Base-by-base conservation (phyloP, 164 flowering plant species). In the Annona cherimola region DNA sequence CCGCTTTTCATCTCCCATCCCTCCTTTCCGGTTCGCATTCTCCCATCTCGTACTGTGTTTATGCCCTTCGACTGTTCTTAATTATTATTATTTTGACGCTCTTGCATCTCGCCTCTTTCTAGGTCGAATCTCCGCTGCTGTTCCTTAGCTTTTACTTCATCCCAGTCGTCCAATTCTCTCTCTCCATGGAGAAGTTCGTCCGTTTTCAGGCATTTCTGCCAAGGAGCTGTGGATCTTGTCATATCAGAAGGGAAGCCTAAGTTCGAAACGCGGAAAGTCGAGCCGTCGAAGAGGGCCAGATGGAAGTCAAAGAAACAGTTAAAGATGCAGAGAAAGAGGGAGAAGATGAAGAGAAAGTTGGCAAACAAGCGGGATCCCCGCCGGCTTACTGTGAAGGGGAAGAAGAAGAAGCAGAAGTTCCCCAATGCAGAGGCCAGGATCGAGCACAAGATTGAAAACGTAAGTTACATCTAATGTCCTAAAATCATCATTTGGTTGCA, bases 321-420 rank as follows among this genome's bases (percentile, higher is more conserved):
- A 65, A 92, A 92, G 84, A 4, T 82, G 87, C 82, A 86, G 83
- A 85, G 84, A 78, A 86, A 69, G 85, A 88, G 83, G 69, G 94
- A 87, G 82, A 94, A 91, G 79, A 45, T 83, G 78, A 83, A 81
- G 81, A 87, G 94, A 67, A 93, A 87, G 74, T 73, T 78, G 3
- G 96, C 96, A 3, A 95, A 90, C 78, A 91, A 81, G 83, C 81
- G 74, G 70, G 96, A 91, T 79, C 99, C 99, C 2, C 78, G 97
- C 14, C 54, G 83, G 50, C 89, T 94, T 20, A 73, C 80, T 19
- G 81, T 87, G 63, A 89, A 83, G 70, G 89, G 94, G 76, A 88
- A 82, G 83, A 90, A 82, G 78, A 81, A 75, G 84, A 88, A 81
- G 76, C 84, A 83, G 71, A 87, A 77, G 73, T 95, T 91, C 74